Conservation (phyloP, 305 asterid species). For the Fraxinus sp. region DNA sequence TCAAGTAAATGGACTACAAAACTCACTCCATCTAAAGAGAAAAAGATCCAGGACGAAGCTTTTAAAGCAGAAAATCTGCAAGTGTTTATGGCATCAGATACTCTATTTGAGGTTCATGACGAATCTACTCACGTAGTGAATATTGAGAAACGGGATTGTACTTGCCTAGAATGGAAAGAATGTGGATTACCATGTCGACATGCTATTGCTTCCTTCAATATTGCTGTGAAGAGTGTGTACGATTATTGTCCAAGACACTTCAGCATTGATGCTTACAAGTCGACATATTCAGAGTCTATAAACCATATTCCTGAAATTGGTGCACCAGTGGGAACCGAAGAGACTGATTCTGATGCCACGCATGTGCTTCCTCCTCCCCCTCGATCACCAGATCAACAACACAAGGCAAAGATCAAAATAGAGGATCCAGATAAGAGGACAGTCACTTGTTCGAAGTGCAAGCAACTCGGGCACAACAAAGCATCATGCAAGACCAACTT, state of each 20-base stretch:
- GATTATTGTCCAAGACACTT: slow-evolving; percentile 67
- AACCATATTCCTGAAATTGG: slow-evolving; percentile 52
- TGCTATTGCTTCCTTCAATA: slow-evolving; percentile 69
- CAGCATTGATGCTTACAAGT: slow-evolving; percentile 52
- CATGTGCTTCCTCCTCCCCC: slow-evolving; percentile 72
- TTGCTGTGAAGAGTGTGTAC: slow-evolving; percentile 48
- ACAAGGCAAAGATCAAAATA: slow-evolving; percentile 46
- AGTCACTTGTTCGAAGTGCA: slow-evolving; percentile 80
- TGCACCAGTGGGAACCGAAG: slow-evolving; percentile 35
- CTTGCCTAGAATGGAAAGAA: slow-evolving; percentile 80
- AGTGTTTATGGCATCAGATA: slow-evolving; percentile 76
- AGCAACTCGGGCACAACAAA: slow-evolving; percentile 87
- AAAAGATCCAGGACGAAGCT: slow-evolving; percentile 53
- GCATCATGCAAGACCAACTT: slow-evolving; percentile 70
- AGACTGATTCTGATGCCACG: slow-evolving; percentile 35
- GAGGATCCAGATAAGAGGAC: slow-evolving; percentile 78
- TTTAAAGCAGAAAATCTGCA: slow-evolving; percentile 56
- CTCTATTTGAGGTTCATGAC: slow-evolving; percentile 81
- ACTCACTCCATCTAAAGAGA: slow-evolving; percentile 74
- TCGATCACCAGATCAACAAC: slow-evolving; percentile 37
- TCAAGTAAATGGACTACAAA: slow-evolving; percentile 55
- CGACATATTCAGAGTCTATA: slow-evolving; percentile 52
- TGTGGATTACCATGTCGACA: slow-evolving; percentile 75
- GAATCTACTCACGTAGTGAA: slow-evolving; percentile 79
- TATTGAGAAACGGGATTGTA: slow-evolving; percentile 67